Percentiles rank a stretch among this genome's conserved stretches.
phyloP scores from a whole-genome alignment of 1,139 yeast species.

The Saccharomyces hybrid region DNA sequence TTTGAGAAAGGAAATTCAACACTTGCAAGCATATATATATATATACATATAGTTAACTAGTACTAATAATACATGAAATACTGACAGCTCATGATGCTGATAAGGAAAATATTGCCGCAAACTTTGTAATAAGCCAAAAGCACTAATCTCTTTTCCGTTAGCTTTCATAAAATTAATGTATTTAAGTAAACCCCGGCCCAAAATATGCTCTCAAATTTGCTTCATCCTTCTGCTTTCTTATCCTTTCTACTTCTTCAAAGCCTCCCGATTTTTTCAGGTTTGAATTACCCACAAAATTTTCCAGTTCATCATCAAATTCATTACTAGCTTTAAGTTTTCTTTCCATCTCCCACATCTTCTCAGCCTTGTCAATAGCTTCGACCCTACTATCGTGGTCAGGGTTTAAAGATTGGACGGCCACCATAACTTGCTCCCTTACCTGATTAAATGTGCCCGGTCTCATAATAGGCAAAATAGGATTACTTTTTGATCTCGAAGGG shows the following conservation, averaged over 20 bases:
- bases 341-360: conserved; percentile 68
- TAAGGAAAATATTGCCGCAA: background rate
- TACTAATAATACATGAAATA: background rate
- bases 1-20: conserved; percentile 2
- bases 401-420: conserved; percentile 67
- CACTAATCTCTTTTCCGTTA: background rate
- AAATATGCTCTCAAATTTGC: conserved; percentile 51
- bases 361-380: conserved; percentile 86
- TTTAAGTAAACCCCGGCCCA: conserved; percentile 10
- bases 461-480: conserved; percentile 43
- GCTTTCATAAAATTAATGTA: background rate
- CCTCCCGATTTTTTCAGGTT: conserved; percentile 82
- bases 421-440: conserved; percentile 70
- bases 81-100: background rate
- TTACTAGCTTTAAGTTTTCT: conserved; percentile 49
- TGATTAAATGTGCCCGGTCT: conserved; percentile 65
- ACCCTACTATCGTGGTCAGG: conserved; percentile 82
- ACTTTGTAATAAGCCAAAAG: background rate
- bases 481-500: conserved; percentile 33
- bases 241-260: conserved; percentile 72
- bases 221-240: conserved; percentile 58
- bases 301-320: conserved; percentile 82
- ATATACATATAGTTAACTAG: conserved; percentile 3
- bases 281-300: conserved; percentile 70
- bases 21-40: conserved; percentile 3